These are phyloP conservation scores for Lipomyces yamadae DNA, from an alignment of 805 yeast genomes.

Conservation along the genomic window DNA sequence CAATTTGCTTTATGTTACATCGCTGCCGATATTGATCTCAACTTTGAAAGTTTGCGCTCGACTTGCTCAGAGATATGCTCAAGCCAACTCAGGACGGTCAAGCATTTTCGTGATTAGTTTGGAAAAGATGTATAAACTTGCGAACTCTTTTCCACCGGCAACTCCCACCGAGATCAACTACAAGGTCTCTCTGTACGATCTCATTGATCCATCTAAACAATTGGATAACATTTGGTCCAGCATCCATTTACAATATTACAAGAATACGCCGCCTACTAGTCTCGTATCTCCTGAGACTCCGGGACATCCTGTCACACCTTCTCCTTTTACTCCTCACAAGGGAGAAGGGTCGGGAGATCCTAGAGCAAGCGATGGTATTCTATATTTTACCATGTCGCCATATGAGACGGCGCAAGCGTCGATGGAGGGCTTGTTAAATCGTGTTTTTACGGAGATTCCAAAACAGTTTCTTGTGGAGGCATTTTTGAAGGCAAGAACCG, in stretches of 20 bases:
- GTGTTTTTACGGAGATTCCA: slow-evolving; percentile 50
- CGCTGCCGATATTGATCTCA: slow-evolving; percentile 61
- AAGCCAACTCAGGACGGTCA: slow-evolving; percentile 51
- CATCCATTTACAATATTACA: slow-evolving; percentile 42
- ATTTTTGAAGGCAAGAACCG: slow-evolving; percentile 62
- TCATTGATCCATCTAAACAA: slow-evolving; percentile 36
- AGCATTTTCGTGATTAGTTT: slow-evolving; percentile 53
- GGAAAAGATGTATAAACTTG: slow-evolving; percentile 57
- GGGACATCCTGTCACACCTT: slow-evolving; percentile 14
- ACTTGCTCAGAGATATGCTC: slow-evolving; percentile 64
- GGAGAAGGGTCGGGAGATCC: slow-evolving; percentile 8
- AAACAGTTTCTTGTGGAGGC: slow-evolving; percentile 66
- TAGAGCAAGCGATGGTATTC: slow-evolving; percentile 50
- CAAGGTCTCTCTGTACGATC: slow-evolving; percentile 39
- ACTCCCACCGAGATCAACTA: slow-evolving; percentile 40
- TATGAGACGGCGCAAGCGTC: slow-evolving; percentile 59
- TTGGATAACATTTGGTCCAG: slow-evolving; percentile 40
- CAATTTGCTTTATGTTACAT: slow-evolving; percentile 61
- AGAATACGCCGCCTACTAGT: not conserved
- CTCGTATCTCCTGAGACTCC: slow-evolving; percentile 14
- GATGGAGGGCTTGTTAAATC: slow-evolving; percentile 35
- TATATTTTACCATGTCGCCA: slow-evolving; percentile 56
- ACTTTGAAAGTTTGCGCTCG: slow-evolving; percentile 65
- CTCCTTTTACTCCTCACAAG: slow-evolving; percentile 18
- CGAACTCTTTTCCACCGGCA: slow-evolving; percentile 55